A percentile compares a stretch with the other conserved stretches of the same genome.
phyloP scores from a whole-genome alignment of 305 asterid species.

The Fraxinus albicans region DNA sequence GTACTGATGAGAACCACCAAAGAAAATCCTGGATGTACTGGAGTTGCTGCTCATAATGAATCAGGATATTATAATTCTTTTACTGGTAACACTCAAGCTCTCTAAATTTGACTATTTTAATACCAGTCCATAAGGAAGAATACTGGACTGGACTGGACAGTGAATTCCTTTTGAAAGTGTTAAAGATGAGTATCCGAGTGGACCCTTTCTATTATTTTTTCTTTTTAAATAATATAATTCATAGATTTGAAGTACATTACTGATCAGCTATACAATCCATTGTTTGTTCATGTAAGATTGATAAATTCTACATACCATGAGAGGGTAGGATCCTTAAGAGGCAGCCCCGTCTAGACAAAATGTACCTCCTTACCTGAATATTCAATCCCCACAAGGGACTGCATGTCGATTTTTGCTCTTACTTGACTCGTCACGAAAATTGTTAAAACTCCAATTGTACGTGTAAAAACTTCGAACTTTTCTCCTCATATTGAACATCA shows the following conservation, averaged over 20 bases:
- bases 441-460: too few species aligned
- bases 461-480: not conserved
- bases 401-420: not conserved
- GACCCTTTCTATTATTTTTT: not conserved
- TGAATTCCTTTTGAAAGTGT: not conserved
- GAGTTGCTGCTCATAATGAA: conserved; percentile 3
- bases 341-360: not conserved
- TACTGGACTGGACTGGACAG: not conserved
- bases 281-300: too few species aligned
- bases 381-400: not conserved
- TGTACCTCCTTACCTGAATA: not conserved
- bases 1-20: conserved; percentile 20
- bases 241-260: not conserved
- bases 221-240: not conserved
- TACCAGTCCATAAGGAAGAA: not conserved
- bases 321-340: not conserved
- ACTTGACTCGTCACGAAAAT: not conserved
- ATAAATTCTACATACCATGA: not conserved
- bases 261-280: not conserved
- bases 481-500: not conserved
- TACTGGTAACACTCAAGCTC: conserved; percentile 23
- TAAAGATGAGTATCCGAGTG: not conserved
- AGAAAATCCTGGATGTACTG: conserved; percentile 21
- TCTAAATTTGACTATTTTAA: not conserved
- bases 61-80: conserved; percentile 15